phyloP scores from a whole-genome alignment of 371 early-diverging fungal genomes.

The Mucor indicus region DNA sequence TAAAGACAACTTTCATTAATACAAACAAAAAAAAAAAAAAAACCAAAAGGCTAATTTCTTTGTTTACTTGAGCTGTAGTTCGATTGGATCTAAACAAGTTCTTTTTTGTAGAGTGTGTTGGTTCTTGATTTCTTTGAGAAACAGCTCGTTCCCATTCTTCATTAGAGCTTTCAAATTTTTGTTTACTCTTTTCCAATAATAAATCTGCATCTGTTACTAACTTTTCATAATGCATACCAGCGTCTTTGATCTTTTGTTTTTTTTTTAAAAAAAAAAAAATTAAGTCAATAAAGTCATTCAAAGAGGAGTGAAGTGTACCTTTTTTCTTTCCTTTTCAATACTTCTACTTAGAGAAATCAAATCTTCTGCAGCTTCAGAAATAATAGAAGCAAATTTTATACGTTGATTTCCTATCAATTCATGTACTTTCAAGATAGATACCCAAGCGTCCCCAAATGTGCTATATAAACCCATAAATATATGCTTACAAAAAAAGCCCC shows the following conservation, averaged over 20 bases:
- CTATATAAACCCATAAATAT: slow-evolving; percentile 16
- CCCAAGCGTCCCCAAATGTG: slow-evolving; percentile 55
- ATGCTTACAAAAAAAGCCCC: neutral
- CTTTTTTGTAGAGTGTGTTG: slow-evolving; percentile 43
- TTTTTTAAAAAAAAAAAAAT: neutral
- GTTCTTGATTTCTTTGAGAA: slow-evolving; percentile 52
- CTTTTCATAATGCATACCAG: slow-evolving; percentile 63
- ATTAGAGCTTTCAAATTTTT: slow-evolving; percentile 63
- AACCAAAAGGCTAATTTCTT: neutral
- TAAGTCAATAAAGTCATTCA: neutral
- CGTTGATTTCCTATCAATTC: slow-evolving; percentile 68
- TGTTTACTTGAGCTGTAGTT: slow-evolving; percentile 48
- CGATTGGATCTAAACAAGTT: slow-evolving; percentile 48
- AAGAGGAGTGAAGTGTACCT: slow-evolving; percentile 28
- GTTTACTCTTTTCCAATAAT: slow-evolving; percentile 70
- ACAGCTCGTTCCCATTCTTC: slow-evolving; percentile 80
- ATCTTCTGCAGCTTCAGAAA: slow-evolving; percentile 68
- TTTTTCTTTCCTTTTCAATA: slow-evolving; percentile 74
- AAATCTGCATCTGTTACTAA: slow-evolving; percentile 62
- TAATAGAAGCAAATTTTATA: slow-evolving; percentile 54
- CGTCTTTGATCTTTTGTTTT: slow-evolving; percentile 50
- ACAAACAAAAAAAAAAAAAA: neutral
- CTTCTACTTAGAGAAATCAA: slow-evolving; percentile 68
- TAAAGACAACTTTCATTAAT: too few species aligned
- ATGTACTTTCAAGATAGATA: slow-evolving; percentile 62